Base-by-base conservation (phyloP, 805 yeast genomes). In the Starmerella floricola region DNA sequence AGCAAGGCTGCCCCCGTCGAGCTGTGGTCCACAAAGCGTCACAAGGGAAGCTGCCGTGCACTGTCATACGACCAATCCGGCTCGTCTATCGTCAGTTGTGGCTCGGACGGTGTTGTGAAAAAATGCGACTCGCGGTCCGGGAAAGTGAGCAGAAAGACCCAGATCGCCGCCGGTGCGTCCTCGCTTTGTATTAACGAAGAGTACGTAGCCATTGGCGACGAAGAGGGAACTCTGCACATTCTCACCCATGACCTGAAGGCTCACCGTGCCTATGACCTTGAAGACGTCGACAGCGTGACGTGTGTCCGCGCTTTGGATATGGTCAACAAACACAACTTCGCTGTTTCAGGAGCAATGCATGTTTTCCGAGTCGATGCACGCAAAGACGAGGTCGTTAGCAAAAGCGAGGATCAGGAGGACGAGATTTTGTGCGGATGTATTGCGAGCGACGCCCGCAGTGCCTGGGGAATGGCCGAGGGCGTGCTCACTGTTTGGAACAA, bases 381-480 rank as follows among this genome's bases (percentile, higher is more conserved):
- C 36, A 82, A 79, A 52, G 82, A 81, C 4, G 68, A 76, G 2
- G 35, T 35, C 10, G 59, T 79, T 1, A 62, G 72, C 3, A 70
- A 71, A 31, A 77, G 87, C 29, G 97, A 87, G 48, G 87, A 85
- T 57, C 98, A 88, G 62, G 95, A 81, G 51, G 97, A 88, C 55
- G 98, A 88, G 57, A 62, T 88, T n/a, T 62, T 88, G 33, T 69
- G 86, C 42, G 79, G 84, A 53, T 65, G 82, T 30, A 75, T 78
- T 2, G 70, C 75, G 12, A 71, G 69, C 36, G 82, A 78, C 41
- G 77, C 74, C 16, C 69, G 74, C 1, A 71, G 78, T 3, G 72
- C 79, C 3, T 86, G 87, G 52, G 88, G 95, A 34, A 86, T 85
- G 79, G 85, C 94, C 13, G 91, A 80, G 55, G 97, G 97, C 3